Percentiles rank a stretch among this genome's conserved stretches.
phyloP scores from a whole-genome alignment of 2,329 filamentous ascomycete genomes.

The Talaromyces rugulosus region DNA sequence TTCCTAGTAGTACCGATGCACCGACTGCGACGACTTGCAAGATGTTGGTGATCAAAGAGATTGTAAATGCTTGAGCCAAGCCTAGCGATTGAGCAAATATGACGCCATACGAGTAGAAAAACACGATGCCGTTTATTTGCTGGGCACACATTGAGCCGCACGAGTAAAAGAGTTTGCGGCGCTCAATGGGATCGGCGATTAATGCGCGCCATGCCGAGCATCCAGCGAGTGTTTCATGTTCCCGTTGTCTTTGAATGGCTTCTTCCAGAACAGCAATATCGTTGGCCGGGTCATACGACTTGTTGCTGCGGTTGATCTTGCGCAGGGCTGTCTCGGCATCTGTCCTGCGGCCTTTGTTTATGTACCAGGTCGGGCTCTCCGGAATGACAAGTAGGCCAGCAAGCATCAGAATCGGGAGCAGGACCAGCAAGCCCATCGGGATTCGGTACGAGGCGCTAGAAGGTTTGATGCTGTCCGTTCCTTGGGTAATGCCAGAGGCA shows the following conservation, averaged over 20 bases:
- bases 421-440: constrained; percentile 23
- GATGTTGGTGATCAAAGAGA: constrained; percentile 40
- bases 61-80: constrained; percentile 38
- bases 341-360: constrained; percentile 22
- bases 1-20: constrained; percentile 36
- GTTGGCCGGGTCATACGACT: constrained; percentile 24
- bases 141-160: constrained; percentile 44
- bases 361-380: constrained; percentile 29
- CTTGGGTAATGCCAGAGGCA: constrained; percentile 24
- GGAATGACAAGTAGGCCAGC: constrained; percentile 22
- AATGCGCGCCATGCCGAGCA: constrained; percentile 39
- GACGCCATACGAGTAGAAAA: constrained; percentile 43
- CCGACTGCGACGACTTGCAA: constrained; percentile 42
- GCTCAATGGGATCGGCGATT: constrained; percentile 42
- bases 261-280: constrained; percentile 24
- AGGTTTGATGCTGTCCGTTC: constrained; percentile 21
- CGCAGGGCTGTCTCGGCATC: constrained; percentile 29
- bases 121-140: constrained; percentile 49
- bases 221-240: constrained; percentile 15
- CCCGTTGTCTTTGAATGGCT: constrained; percentile 19
- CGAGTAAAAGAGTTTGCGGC: constrained; percentile 44
- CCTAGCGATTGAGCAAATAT: constrained; percentile 44
- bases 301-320: constrained; percentile 30
- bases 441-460: constrained; percentile 22
- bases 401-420: constrained; percentile 22